Evolutionary conservation across 345 rosid genomes (phyloP).

Genomic region (Lepidium africanum): DNA sequence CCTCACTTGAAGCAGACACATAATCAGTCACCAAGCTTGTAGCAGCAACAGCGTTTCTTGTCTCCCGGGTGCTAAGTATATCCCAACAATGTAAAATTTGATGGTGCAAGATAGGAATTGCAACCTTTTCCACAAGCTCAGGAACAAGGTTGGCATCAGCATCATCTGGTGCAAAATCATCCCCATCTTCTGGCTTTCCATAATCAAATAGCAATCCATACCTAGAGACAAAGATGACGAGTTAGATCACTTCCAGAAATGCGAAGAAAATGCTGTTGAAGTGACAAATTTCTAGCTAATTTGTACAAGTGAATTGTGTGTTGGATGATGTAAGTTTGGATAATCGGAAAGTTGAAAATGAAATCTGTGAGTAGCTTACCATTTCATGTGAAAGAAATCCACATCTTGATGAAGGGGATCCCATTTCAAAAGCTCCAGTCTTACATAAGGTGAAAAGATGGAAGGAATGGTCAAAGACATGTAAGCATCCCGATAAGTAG

Average conservation of each 20-base stretch:
- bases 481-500: conserved; percentile 80
- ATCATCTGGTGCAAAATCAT: conserved; percentile 54
- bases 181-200: conserved; percentile 71
- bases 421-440: conserved; percentile 91
- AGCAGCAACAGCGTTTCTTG: conserved; percentile 79
- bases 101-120: conserved; percentile 76
- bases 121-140: conserved; percentile 81
- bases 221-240: conserved; percentile 39
- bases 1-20: conserved; percentile 70
- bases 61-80: conserved; percentile 67
- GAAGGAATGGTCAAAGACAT: conserved; percentile 79
- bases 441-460: conserved; percentile 88
- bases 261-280: not conserved
- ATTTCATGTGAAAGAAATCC: conserved; percentile 76
- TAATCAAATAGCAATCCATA: conserved; percentile 72
- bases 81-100: conserved; percentile 89
- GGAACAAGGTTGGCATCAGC: conserved; percentile 86
- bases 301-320: not conserved
- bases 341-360: not conserved
- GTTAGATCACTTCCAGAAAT: conserved; percentile 7
- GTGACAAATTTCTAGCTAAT: not conserved
- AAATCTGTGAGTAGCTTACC: conserved; percentile 36
- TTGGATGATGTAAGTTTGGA: not conserved
- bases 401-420: conserved; percentile 76
- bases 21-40: conserved; percentile 68